Conservation (phyloP, 2,329 filamentous ascomycete species). For the Myriangium duriaei region DNA sequence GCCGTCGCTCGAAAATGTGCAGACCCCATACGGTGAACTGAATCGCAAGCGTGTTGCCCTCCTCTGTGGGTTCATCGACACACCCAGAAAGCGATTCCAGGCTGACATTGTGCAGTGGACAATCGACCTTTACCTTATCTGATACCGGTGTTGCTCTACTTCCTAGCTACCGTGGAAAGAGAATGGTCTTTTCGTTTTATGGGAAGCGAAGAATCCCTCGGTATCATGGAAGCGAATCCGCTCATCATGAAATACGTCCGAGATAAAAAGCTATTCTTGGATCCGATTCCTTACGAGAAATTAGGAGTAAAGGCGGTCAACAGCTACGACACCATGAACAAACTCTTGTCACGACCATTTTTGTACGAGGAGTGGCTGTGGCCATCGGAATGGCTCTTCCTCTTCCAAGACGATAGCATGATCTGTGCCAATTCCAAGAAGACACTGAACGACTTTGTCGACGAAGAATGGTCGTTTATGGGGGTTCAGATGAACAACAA, state of each 20-base stretch:
- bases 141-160: conserved; percentile 4
- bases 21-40: neutral
- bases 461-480: conserved; percentile 1
- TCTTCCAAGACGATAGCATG: conserved; percentile 6
- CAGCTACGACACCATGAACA: conserved; percentile 2
- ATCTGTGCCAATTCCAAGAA: conserved; percentile 4
- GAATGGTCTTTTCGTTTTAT: conserved; percentile 6
- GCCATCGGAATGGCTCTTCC: conserved; percentile 2
- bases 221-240: neutral
- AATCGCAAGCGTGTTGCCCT: neutral
- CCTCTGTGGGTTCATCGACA: too few species aligned
- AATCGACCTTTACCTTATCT: conserved; percentile 3
- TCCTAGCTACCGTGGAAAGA: neutral
- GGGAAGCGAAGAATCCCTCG: conserved; percentile 3
- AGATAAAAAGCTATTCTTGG: conserved; percentile 1
- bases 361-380: conserved; percentile 1
- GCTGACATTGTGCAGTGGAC: conserved; percentile 1
- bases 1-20: neutral
- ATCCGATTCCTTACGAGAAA: conserved; percentile 1
- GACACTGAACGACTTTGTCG: conserved; percentile 6
- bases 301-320: neutral
- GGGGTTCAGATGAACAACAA: neutral
- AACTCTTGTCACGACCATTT: conserved; percentile 1
- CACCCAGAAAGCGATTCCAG: too few species aligned
- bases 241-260: neutral